Conservation (phyloP, 129 eudicot species). For the Lonicera japonica region DNA sequence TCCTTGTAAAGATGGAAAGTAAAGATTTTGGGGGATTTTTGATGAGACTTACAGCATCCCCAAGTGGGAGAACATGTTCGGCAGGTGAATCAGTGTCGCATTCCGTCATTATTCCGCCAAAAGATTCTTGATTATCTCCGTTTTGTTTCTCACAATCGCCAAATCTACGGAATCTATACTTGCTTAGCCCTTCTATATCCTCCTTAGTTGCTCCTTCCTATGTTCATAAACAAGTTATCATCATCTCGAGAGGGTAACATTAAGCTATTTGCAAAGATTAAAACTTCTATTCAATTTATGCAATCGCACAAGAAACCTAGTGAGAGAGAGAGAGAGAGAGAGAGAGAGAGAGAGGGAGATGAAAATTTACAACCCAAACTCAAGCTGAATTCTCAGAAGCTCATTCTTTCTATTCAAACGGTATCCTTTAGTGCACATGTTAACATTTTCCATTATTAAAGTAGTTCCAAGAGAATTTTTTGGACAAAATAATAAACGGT, state of each 20-base stretch:
- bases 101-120: conserved; percentile 85
- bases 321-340: too few species aligned
- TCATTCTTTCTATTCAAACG: too few species aligned
- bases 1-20: too few species aligned
- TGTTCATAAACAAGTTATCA: not conserved
- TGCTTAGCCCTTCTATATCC: conserved; percentile 67
- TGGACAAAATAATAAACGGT: too few species aligned
- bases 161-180: conserved; percentile 55
- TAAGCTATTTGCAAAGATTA: not conserved
- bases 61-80: conserved; percentile 70
- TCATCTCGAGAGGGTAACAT: too few species aligned
- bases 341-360: too few species aligned
- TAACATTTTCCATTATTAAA: too few species aligned
- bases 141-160: conserved; percentile 70
- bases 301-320: not conserved
- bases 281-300: too few species aligned
- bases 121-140: conserved; percentile 78
- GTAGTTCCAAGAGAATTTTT: too few species aligned
- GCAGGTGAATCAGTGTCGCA: conserved; percentile 69
- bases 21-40: too few species aligned
- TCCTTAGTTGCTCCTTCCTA: conserved; percentile 89
- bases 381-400: too few species aligned
- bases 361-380: not conserved
- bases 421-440: too few species aligned
- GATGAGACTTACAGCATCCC: conserved; percentile 74